These are phyloP conservation scores for Pilatotrama ljubarskyi DNA, from an alignment of 768 basidiomycete species.

Conservation along the genomic window DNA sequence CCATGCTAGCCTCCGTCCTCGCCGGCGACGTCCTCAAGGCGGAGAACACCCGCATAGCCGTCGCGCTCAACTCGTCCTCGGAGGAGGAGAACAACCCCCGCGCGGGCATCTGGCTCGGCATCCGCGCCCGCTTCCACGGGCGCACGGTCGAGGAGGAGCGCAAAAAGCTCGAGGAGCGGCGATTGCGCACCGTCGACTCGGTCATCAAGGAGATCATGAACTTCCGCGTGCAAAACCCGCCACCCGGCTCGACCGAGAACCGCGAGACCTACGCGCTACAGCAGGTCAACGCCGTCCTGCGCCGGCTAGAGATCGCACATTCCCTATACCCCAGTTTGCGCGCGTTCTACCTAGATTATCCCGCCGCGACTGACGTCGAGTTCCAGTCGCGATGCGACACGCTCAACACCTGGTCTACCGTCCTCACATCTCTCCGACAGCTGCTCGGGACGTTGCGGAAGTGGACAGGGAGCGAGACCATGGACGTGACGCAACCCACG, in stretches of 20 bases:
- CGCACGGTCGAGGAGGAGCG: constrained; percentile 82
- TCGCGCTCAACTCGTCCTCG: constrained; percentile 65
- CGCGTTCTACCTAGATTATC: constrained; percentile 78
- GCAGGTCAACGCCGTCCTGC: constrained; percentile 66
- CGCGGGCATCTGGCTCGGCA: constrained; percentile 83
- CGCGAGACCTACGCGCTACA: constrained; percentile 49
- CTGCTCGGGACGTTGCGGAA: constrained; percentile 80
- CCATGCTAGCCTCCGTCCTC: constrained; percentile 90
- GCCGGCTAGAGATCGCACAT: constrained; percentile 77
- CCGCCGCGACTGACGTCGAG: constrained; percentile 56
- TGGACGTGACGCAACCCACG: constrained; percentile 84
- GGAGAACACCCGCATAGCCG: constrained; percentile 91
- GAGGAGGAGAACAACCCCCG: constrained; percentile 70
- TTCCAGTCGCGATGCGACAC: constrained; percentile 88
- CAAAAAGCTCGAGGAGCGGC: constrained; percentile 77
- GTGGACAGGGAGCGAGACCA: constrained; percentile 92
- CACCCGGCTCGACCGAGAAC: constrained; percentile 36
- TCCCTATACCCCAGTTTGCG: constrained; percentile 85
- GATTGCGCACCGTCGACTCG: constrained; percentile 76
- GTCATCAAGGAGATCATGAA: constrained; percentile 81
- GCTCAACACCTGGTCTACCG: constrained; percentile 89
- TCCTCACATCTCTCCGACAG: constrained; percentile 79
- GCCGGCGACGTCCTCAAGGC: constrained; percentile 93
- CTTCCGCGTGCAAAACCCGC: constrained; percentile 61
- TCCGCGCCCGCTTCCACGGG: constrained; percentile 84